phyloP scores from a whole-genome alignment of 2,329 filamentous ascomycete genomes.

The Talaromyces sp. region DNA sequence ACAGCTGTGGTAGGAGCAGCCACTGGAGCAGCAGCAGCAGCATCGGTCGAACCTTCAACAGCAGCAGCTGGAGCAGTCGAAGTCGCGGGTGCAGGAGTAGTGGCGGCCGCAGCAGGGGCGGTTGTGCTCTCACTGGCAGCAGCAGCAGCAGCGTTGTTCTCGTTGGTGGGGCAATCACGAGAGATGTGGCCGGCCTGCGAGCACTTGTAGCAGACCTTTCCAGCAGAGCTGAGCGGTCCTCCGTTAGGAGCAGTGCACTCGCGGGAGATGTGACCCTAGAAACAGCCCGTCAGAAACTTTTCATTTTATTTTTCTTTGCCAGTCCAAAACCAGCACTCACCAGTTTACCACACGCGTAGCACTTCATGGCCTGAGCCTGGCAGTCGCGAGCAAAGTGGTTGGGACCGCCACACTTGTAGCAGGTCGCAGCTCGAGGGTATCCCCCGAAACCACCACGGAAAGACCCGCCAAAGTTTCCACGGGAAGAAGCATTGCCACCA shows the following conservation, averaged over 20 bases:
- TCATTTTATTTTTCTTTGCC: not conserved
- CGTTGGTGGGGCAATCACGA: slow-evolving; percentile 82
- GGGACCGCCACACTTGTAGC: slow-evolving; percentile 71
- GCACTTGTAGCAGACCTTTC: slow-evolving; percentile 98
- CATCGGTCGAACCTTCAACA: slow-evolving; percentile 26
- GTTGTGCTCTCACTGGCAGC: slow-evolving; percentile 30
- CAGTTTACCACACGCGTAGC: slow-evolving; percentile 93
- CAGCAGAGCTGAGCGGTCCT: slow-evolving; percentile 87
- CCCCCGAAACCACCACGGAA: slow-evolving; percentile 68
- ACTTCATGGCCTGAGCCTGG: slow-evolving; percentile 98
- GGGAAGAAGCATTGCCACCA: slow-evolving; percentile 58
- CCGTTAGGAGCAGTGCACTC: slow-evolving; percentile 98
- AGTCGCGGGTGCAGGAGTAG: slow-evolving; percentile 34
- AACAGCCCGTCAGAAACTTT: not conserved
- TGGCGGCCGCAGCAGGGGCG: slow-evolving; percentile 31
- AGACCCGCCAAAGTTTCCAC: slow-evolving; percentile 58
- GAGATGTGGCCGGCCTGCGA: slow-evolving; percentile 95
- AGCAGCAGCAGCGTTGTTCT: slow-evolving; percentile 36
- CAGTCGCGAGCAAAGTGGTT: slow-evolving; percentile 99
- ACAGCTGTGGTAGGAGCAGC: slow-evolving; percentile 32
- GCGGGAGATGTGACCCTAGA: slow-evolving; percentile 73
- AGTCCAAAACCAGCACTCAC: slow-evolving; percentile 24
- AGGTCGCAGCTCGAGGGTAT: slow-evolving; percentile 54
- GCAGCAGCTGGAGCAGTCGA: slow-evolving; percentile 36
- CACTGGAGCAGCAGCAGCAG: slow-evolving; percentile 27